Evolutionary conservation across 1,284 basidiomycete genomes (phyloP), one percentile per base, ranked within the genome.

Genomic region (Cryptococcus sp.): DNA sequence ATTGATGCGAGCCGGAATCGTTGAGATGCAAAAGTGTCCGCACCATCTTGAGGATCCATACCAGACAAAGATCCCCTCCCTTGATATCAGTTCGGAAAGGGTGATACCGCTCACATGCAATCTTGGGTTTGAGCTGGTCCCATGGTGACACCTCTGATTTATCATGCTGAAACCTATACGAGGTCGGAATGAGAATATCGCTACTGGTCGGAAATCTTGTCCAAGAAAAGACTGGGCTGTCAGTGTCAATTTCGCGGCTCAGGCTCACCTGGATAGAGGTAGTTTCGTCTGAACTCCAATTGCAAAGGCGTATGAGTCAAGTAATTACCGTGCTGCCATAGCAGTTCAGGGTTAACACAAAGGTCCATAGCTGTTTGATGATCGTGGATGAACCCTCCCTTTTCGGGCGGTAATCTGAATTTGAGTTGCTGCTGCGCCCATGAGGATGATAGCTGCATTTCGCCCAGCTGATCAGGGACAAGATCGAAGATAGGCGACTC

Each of bases 371-470:
- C 56, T 45, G 53, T 55, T 39, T 63, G 59, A 44, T 64, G 64
- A 49, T 74, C 68, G 45, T 55, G 64, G 14, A 74, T 64, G 50
- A 72, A 74, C n/a, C 55, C 40, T 46, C 63, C 64, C 5, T 56
- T 52, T 39, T 65, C 63, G 16, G 69, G 53, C 2, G 70, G 68
- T 16, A 60, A 46, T 13, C 13, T 28, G 34, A 40, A 4, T 48
- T 23, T 48, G 18, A 48, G 43, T 23, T 14, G 22, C n/a, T 72
- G 54, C 70, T 70, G 52, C 67, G 69, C 40, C 18, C 14, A 31
- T 28, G 3, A 13, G 31, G 14, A n/a, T 11, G 43, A 51, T 22
- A 45, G 46, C 41, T 45, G 41, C 14, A 39, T 25, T 2, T 10
- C 31, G 9, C 18, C 19, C 9, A 11, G 24, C 21, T 16, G 11